Conservation (phyloP, 805 yeast genomes). For the Cyberlindnera saturnus region DNA sequence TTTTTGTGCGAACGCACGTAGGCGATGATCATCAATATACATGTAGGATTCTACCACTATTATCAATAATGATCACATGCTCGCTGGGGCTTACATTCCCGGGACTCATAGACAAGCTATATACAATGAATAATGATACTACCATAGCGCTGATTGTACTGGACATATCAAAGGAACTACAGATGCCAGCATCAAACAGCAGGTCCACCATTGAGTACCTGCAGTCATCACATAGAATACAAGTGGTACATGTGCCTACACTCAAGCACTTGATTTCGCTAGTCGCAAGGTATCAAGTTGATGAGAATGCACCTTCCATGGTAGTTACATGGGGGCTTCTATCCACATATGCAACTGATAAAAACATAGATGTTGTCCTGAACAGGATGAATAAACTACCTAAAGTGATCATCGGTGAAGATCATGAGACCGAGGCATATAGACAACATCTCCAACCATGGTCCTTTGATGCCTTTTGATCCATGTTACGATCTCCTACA, state of each 20-base stretch:
- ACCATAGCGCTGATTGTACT: conserved; percentile 4
- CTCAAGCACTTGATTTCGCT: conserved; percentile 4
- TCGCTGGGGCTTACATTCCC: too few relatives aligned
- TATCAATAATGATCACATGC: too few relatives aligned
- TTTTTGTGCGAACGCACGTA: too few relatives aligned
- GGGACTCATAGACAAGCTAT: too few relatives aligned
- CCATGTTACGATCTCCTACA: not conserved
- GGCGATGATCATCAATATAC: too few relatives aligned
- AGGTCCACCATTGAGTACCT: conserved; percentile 14
- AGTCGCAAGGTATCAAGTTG: conserved; percentile 1
- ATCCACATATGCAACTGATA: not conserved
- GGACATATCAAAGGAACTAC: conserved; percentile 2
- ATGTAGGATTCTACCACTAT: too few relatives aligned
- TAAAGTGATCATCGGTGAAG: not conserved
- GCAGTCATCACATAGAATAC: not conserved
- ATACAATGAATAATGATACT: not conserved
- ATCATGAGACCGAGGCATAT: not conserved
- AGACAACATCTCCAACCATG: not conserved
- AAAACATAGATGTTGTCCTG: conserved; percentile 1
- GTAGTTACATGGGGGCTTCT: conserved; percentile 8
- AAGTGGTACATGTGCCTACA: conserved; percentile 3
- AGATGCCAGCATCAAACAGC: conserved; percentile 2
- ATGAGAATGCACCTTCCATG: not conserved
- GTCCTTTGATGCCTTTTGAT: not conserved
- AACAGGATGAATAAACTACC: conserved; percentile 2